Base-by-base conservation (phyloP, 2,329 filamentous ascomycete genomes). In the Aspergillus phoenicis region DNA sequence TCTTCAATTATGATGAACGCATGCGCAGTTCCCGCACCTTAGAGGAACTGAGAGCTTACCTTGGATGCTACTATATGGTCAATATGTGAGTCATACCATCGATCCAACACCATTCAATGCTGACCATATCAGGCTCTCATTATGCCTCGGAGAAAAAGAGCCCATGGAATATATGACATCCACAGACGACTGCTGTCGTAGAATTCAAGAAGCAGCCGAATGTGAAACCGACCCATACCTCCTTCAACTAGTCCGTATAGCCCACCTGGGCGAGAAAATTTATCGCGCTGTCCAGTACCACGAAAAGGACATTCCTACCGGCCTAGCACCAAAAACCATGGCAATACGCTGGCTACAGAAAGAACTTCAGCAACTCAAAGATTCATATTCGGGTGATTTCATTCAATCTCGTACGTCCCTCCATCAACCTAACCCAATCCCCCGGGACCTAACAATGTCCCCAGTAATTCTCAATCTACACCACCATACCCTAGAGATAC, bases 11-110 rank as follows among this genome's bases (percentile, higher is more conserved):
- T 43, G 63, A 38, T 51, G 60, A 6, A 20, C 62, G 13, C 45
- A 57, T 24, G 0, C 71, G 66, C 22, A 55, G 56, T 2, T 68
- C 71, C 2, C 77, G 83, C 4, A 83, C 80, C 0, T 79, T 83
- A 7, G 84, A 86, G 41, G 84, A 86, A 62, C 76, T 80, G 8
- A 77, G 84, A n/a, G 77, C 80, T 0, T 73, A 85, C 0, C 73
- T 84, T 0, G 84, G 82, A 0, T 80, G 83, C 1, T 87, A 84
- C 80, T 86, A 84, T 61, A 62, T 86, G 30, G 81, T 77, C 13
- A 85, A 83, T 8, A 77, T 79, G 84, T 86, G 73, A 68, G 81
- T 73, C 8, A 11, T 17, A n/a, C 6, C 28, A 11, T 26, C 38
- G 8, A 26, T 5, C 7, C 8, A 20, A 2, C 17, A n/a, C 7